phyloP scores from a whole-genome alignment of 2,329 filamentous ascomycete genomes.

The Hypoxylon rubiginosum region DNA sequence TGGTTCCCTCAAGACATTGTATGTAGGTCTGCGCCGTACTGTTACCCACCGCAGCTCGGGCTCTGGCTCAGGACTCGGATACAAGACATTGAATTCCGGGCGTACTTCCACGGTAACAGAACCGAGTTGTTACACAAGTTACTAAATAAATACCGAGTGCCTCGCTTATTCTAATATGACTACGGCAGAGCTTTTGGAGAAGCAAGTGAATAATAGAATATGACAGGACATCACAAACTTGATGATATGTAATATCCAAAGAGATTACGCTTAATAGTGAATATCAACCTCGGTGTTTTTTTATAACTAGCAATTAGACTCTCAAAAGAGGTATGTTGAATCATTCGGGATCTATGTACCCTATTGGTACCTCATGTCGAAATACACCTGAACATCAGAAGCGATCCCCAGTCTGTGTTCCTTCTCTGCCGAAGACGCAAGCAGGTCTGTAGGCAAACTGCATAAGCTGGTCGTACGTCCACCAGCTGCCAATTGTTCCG shows the following conservation, averaged over 20 bases:
- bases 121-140: not conserved
- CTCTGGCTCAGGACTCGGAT: not conserved
- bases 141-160: not conserved
- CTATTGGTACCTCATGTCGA: conserved; percentile 22
- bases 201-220: not conserved
- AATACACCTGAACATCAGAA: conserved; percentile 28
- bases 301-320: conserved; percentile 6
- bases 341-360: conserved; percentile 13
- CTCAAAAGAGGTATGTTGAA: conserved; percentile 13
- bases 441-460: conserved; percentile 13
- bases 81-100: not conserved
- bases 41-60: conserved; percentile 26
- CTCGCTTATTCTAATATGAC: not conserved
- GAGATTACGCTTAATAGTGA: not conserved
- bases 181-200: not conserved
- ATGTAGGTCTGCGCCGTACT: conserved; percentile 25
- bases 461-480: conserved; percentile 11
- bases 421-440: conserved; percentile 21
- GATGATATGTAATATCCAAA: not conserved
- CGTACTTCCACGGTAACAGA: not conserved
- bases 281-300: not conserved
- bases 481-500: conserved; percentile 9
- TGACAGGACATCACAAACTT: not conserved
- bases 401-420: conserved; percentile 20
- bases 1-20: conserved; percentile 7